Evolutionary conservation across 352 stramenopile genomes (phyloP).

Genomic region (Pythium sukuiense): DNA sequence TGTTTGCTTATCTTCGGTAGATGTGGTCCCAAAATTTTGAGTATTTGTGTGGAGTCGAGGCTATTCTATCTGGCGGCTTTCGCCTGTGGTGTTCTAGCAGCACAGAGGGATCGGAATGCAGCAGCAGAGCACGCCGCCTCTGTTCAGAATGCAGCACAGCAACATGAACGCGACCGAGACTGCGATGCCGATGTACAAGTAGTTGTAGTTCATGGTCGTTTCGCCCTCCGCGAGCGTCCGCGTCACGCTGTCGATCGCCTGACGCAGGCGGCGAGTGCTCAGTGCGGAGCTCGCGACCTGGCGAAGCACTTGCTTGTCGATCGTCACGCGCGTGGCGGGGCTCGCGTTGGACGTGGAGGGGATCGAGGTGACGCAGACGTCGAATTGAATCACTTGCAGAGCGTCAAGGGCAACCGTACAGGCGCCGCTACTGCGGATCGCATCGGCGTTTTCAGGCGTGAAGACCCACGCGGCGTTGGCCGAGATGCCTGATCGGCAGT

Average conservation of each 20-base stretch:
- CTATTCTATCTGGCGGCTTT: neutral
- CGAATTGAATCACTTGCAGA: slow-evolving; percentile 6
- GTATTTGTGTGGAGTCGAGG: no score
- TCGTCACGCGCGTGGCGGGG: neutral
- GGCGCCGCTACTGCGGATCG: neutral
- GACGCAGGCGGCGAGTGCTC: slow-evolving; percentile 3
- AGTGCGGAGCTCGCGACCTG: neutral
- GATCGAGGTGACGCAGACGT: slow-evolving; percentile 3
- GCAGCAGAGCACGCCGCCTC: slow-evolving; percentile 12
- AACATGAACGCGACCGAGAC: slow-evolving; percentile 13
- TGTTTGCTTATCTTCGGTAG: no score
- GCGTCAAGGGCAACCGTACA: slow-evolving; percentile 4
- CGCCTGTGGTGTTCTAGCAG: slow-evolving; percentile 10
- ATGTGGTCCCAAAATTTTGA: no score
- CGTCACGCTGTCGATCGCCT: neutral
- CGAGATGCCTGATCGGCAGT: neutral
- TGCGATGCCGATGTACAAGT: slow-evolving; percentile 11
- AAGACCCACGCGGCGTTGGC: slow-evolving; percentile 6
- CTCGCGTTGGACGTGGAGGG: neutral
- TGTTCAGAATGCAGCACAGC: slow-evolving; percentile 9
- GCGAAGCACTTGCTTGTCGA: slow-evolving; percentile 7
- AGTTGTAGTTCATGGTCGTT: slow-evolving; percentile 14
- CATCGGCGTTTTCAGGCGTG: neutral
- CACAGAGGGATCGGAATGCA: slow-evolving; percentile 21
- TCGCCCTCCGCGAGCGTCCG: slow-evolving; percentile 2